Conservation (phyloP, 2,329 filamentous ascomycete genomes). For the Drechslerella coelobrocha region DNA sequence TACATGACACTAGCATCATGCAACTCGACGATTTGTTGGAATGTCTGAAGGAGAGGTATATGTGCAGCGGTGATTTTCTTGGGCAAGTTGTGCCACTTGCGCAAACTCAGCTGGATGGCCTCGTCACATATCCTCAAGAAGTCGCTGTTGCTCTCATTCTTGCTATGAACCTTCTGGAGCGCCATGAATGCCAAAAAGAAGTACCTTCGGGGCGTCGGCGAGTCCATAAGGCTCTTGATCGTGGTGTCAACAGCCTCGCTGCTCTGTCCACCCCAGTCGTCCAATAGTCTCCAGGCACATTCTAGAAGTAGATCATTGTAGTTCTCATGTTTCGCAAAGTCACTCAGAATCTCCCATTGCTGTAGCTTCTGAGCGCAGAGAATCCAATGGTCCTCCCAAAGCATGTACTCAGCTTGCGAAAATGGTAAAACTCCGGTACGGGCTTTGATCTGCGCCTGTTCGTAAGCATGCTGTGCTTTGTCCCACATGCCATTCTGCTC, state of each 20-base stretch:
- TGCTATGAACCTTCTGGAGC: conserved; percentile 89
- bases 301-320: conserved; percentile 95
- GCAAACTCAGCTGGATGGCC: conserved; percentile 93
- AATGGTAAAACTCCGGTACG: conserved; percentile 95
- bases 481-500: conserved; percentile 99
- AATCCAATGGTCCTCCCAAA: conserved; percentile 99
- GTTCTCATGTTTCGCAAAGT: conserved; percentile 98
- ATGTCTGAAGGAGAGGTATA: conserved; percentile 92
- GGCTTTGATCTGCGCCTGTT: conserved; percentile 95
- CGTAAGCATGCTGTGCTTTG: conserved; percentile 95
- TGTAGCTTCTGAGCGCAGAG: conserved; percentile 97
- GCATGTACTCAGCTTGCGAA: conserved; percentile 94
- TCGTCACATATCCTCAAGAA: conserved; percentile 94
- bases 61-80: conserved; percentile 92
- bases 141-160: conserved; percentile 78
- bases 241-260: conserved; percentile 89
- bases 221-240: conserved; percentile 97
- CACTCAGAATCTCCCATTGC: conserved; percentile 97
- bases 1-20: conserved; percentile 98
- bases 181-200: conserved; percentile 99
- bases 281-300: conserved; percentile 92
- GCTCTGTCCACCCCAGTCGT: conserved; percentile 91
- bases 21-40: conserved; percentile 95
- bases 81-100: conserved; percentile 99
- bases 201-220: conserved; percentile 86